phyloP scores from a whole-genome alignment of 352 stramenopile species.

The Pythium volutum region DNA sequence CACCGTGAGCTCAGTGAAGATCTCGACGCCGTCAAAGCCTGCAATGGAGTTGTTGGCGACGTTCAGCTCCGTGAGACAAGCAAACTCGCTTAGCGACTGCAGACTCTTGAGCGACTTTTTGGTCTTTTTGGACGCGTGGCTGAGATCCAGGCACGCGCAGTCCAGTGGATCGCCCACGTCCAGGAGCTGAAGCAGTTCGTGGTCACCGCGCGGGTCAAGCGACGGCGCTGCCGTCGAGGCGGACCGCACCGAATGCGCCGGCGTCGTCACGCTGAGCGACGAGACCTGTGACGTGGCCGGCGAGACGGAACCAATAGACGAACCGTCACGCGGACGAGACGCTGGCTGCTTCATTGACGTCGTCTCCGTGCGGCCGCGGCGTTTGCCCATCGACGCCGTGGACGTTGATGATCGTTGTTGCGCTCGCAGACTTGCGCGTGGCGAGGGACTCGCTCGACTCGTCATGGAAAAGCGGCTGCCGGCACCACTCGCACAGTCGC shows the following conservation, averaged over 20 bases:
- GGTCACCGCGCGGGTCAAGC: slow-evolving; percentile 20
- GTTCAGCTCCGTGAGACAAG: slow-evolving; percentile 45
- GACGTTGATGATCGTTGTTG: not conserved
- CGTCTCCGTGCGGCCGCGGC: slow-evolving; percentile 17
- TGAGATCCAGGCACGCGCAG: slow-evolving; percentile 43
- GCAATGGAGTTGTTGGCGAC: slow-evolving; percentile 63
- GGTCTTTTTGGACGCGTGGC: slow-evolving; percentile 38
- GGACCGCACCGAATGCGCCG: slow-evolving; percentile 13
- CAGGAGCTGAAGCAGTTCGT: slow-evolving; percentile 34
- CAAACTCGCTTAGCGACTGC: slow-evolving; percentile 41
- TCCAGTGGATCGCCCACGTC: slow-evolving; percentile 12
- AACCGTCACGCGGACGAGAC: not conserved
- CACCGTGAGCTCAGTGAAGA: slow-evolving; percentile 38
- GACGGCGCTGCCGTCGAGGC: slow-evolving; percentile 7
- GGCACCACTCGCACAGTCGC: not conserved
- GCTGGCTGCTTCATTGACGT: not conserved
- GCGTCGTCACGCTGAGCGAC: slow-evolving; percentile 8
- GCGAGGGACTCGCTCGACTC: slow-evolving; percentile 16
- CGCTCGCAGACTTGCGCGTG: slow-evolving; percentile 11
- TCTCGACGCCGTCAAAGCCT: slow-evolving; percentile 55
- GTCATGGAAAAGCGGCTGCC: slow-evolving; percentile 9
- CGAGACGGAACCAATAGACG: slow-evolving; percentile 13
- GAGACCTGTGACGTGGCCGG: slow-evolving; percentile 3
- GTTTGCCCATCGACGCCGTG: not conserved
- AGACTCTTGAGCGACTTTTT: slow-evolving; percentile 62